Percentiles rank a stretch among this genome's conserved stretches.
These are phyloP conservation scores for Dentipellis fragilis DNA, from an alignment of 768 basidiomycete genomes.

Conservation along the genomic window DNA sequence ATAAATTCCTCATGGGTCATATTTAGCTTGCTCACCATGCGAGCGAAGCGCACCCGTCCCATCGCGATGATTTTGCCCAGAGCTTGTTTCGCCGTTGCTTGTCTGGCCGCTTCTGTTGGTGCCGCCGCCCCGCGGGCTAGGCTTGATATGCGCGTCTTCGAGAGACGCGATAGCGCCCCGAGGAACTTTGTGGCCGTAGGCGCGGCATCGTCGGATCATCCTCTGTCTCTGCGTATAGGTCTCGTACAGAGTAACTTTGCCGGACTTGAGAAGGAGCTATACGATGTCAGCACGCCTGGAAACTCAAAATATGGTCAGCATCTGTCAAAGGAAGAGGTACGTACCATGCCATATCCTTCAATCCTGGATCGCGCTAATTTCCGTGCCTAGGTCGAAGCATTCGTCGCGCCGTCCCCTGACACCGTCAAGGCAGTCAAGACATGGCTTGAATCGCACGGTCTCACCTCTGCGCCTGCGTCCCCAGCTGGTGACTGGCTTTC, in stretches of 20 bases:
- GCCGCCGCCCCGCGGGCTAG: background rate
- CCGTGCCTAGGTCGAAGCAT: background rate
- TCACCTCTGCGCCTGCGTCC: constrained; percentile 8
- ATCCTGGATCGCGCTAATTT: background rate
- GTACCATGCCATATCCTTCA: background rate
- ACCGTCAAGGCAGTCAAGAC: background rate
- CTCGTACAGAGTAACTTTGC: background rate
- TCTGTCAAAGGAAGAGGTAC: background rate
- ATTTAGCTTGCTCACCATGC: too few relatives aligned
- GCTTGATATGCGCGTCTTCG: background rate
- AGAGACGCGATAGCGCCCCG: background rate
- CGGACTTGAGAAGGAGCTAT: background rate
- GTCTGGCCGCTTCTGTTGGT: too few relatives aligned
- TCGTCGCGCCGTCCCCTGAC: background rate
- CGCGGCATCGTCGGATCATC: background rate
- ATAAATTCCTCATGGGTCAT: too few relatives aligned
- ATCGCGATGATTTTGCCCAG: too few relatives aligned
- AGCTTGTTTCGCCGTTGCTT: too few relatives aligned
- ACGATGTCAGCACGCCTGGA: background rate
- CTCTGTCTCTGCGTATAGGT: background rate
- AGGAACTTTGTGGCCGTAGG: background rate
- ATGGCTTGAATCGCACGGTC: constrained; percentile 6
- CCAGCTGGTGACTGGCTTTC: constrained; percentile 9
- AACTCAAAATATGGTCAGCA: background rate
- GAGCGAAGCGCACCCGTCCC: too few relatives aligned